Conservation (phyloP, 306 rosid genomes). For the Castanea mollissima region DNA sequence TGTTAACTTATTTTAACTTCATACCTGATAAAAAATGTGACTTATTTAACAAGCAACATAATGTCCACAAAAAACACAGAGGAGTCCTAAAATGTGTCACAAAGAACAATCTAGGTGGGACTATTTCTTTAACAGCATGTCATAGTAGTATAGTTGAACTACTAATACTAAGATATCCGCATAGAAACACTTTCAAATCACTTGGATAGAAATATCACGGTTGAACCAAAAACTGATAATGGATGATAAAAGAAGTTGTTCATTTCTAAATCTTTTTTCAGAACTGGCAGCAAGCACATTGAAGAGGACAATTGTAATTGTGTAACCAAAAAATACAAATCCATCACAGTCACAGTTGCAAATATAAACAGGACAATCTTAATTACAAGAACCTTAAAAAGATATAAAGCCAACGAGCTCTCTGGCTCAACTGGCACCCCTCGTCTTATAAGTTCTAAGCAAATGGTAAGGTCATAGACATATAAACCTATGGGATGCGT, state of each 20-base stretch:
- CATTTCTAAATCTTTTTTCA: not conserved
- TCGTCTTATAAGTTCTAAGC: no score
- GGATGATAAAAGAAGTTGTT: not conserved
- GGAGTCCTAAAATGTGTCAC: not conserved
- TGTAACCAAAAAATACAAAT: not conserved
- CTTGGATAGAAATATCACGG: not conserved
- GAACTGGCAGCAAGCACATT: not conserved
- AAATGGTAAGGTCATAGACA: accelerated
- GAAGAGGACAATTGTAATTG: not conserved
- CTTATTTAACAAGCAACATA: not conserved
- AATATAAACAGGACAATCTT: not conserved
- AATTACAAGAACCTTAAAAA: not conserved
- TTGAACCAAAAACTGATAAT: not conserved
- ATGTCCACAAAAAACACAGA: not conserved
- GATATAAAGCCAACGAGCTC: not conserved
- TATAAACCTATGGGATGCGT: no score
- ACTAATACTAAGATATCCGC: not conserved
- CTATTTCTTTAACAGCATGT: not conserved
- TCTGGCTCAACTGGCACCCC: no score
- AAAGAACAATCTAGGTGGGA: not conserved
- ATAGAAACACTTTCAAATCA: not conserved
- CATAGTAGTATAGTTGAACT: not conserved
- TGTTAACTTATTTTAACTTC: not conserved
- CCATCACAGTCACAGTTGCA: not conserved
- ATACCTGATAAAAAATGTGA: not conserved